Evolutionary conservation across 106 monocot species (phyloP), one percentile per base, ranked within the genome.

Genomic region (Allium cepa): DNA sequence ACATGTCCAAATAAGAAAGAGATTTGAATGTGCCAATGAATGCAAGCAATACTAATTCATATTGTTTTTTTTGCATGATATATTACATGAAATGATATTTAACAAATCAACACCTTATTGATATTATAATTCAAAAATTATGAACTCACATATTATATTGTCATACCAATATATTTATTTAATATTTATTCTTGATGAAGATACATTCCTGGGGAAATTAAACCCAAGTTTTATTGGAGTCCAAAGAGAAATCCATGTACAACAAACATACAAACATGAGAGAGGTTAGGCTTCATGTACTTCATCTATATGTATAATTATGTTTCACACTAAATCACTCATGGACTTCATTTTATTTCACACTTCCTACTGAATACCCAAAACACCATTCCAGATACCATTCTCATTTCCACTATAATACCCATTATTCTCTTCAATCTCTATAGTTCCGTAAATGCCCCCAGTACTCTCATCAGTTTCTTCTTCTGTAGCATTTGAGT

Each of bases 1-100:
- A 78, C 86, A 50, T 94, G 90, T 49, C 82, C 81, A n/a, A 69
- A 63, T 13, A 86, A 69, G 72, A 59, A 78, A 53, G 50, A 9
- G 53, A 56, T 9, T 49, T 56, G 46, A 56, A 12, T 49, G 50
- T 1, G 50, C 50, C 49, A 26, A 67, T 27, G 49, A 11, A 17
- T 49, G 64, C 49, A 1, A 9, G 9, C 15, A 17, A 10, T 55
- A 15, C 53, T 2, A 15, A 55, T 63, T 63, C 45, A 63, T 46
- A 46, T 46, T 46, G 11, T 47, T 63, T 63, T 7, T 14, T 46
- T 12, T 7, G 0, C 26, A 9, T 14, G 16, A 12, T 46, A 9
- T 4, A 14, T 63, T 13, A 13, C 46, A 63, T 0, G 28, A 8
- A 63, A 15, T 47, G 26, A 47, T 8, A 22, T 63, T 14, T 46